These are phyloP conservation scores for Trichoderma citrinoviride DNA, from an alignment of 2,329 filamentous ascomycete species.

Conservation along the genomic window DNA sequence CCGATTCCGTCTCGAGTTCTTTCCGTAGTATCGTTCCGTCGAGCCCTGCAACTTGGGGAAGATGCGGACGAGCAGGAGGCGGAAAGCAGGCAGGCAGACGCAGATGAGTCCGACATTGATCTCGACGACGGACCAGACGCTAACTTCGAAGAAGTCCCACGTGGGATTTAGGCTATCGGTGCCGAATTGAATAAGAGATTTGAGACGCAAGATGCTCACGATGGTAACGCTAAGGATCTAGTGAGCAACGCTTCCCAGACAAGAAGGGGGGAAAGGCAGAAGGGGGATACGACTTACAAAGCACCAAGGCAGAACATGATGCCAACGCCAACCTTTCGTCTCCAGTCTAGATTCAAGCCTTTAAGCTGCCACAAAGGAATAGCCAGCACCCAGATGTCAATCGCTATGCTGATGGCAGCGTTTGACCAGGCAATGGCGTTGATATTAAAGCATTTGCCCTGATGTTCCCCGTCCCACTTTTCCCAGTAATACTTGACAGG, in stretches of 20 bases:
- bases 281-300: constrained; percentile 36
- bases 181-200: constrained; percentile 34
- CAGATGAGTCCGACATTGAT: constrained; percentile 41
- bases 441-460: constrained; percentile 49
- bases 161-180: constrained; percentile 34
- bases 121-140: constrained; percentile 40
- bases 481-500: constrained; percentile 54
- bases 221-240: constrained; percentile 35
- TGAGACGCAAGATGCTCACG: constrained; percentile 40
- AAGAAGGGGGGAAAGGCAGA: background rate
- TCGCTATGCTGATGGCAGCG: constrained; percentile 50
- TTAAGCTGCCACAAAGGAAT: constrained; percentile 49
- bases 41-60: constrained; percentile 39
- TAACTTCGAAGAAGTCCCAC: constrained; percentile 36
- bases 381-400: constrained; percentile 52
- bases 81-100: constrained; percentile 39
- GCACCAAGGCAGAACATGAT: constrained; percentile 52
- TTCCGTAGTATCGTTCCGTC: constrained; percentile 32
- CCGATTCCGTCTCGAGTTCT: constrained; percentile 26
- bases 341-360: constrained; percentile 43
- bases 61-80: constrained; percentile 37
- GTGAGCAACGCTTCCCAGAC: background rate
- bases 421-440: constrained; percentile 51
- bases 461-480: constrained; percentile 47
- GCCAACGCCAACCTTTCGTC: constrained; percentile 48